Base-by-base conservation (phyloP, 1,284 basidiomycete genomes). In the Cronartium quercuum region DNA sequence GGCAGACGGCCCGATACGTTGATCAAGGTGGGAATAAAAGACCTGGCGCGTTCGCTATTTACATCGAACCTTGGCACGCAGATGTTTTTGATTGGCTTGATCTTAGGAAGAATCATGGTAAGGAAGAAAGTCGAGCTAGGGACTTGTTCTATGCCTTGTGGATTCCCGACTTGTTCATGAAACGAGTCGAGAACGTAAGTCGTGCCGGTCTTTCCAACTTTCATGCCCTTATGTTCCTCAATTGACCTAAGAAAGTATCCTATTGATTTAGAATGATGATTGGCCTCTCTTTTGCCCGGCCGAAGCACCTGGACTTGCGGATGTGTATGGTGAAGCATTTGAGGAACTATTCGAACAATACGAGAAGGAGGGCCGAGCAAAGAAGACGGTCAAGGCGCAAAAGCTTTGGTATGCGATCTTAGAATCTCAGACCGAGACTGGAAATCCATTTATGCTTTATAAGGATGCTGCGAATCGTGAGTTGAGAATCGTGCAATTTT, bases 21-120 rank as follows among this genome's bases (percentile, higher is more conserved):
- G 96, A 98, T 83, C 96, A 99, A 83, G 95, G 96, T 77, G 96
- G 96, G 66, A 98, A 98, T 87, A 98, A 98, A 86, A 91, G 96
- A 60, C 96, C 96, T 1, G 96, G 96, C 78, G 96, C 96, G 1
- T 98, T 99, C 80, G 92, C 96, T 67, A 93, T 97, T 82, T 97
- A 97, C 84, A 85, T 97, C 78, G 94, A 97, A 84, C 94, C 94
- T 9, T 97, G 94, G 94, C 95, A 99, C 83, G 88, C 92, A 42
- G 96, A 99, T 82, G 84, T 99, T 79, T 98, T 98, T 79, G 95
- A 98, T 78, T 98, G 98, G 86, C 86, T 98, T 78, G 95, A 98
- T 82, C 86, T 99, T 62, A 88, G 96, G 80, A 98, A 98, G 87
- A 99, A 98, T 83, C 96, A 98, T 81, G 96, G 96, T 76, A 98